Percentiles rank a stretch among this genome's conserved stretches.
Conservation (phyloP, 176 grass and related monocot genomes). For the Oryza brachyantha region DNA sequence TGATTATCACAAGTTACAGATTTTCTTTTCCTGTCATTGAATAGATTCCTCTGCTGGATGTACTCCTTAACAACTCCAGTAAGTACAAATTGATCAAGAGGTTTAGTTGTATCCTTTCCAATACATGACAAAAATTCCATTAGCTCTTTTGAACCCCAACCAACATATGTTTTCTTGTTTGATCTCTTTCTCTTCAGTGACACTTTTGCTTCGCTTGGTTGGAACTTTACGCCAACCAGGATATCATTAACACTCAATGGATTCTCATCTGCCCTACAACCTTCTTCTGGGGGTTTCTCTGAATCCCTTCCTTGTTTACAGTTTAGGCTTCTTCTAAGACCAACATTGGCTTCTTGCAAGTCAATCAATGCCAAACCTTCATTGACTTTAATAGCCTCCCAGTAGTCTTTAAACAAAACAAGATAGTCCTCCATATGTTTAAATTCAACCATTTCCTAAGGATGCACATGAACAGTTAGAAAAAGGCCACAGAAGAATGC, state of each 20-base stretch:
- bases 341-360: constrained; percentile 49
- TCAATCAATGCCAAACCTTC: constrained; percentile 59
- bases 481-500: constrained; percentile 4
- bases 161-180: constrained; percentile 63
- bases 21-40: constrained; percentile 53
- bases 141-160: constrained; percentile 75
- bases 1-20: constrained; percentile 59
- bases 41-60: constrained; percentile 54
- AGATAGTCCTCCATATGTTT: constrained; percentile 27
- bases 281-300: constrained; percentile 29
- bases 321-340: constrained; percentile 47
- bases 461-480: constrained; percentile 27
- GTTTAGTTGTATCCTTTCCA: constrained; percentile 48
- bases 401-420: constrained; percentile 87
- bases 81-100: constrained; percentile 54
- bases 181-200: constrained; percentile 49
- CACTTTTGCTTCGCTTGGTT: constrained; percentile 36
- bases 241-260: constrained; percentile 19
- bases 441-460: constrained; percentile 47
- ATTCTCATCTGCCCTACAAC: constrained; percentile 31
- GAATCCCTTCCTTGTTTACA: constrained; percentile 33
- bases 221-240: constrained; percentile 32
- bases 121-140: constrained; percentile 59
- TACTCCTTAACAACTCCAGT: constrained; percentile 66
- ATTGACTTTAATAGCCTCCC: constrained; percentile 61